Conservation (phyloP, 331 rosid genomes). For the Stylosanthes scabra region DNA sequence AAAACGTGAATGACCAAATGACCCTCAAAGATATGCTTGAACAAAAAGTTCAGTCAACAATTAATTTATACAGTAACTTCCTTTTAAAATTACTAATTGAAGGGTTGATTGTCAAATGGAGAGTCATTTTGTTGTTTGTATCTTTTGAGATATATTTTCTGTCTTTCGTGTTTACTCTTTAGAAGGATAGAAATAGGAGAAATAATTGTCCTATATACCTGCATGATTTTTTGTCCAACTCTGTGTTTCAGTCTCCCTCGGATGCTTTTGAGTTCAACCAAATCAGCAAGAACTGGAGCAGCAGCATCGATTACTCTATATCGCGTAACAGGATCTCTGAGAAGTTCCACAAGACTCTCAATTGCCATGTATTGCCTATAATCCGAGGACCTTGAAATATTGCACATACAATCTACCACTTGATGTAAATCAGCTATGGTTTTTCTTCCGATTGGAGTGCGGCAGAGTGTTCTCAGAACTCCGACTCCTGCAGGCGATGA, state of each 20-base stretch:
- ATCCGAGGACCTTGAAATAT: conserved; percentile 72
- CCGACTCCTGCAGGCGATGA: conserved; percentile 63
- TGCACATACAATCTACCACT: conserved; percentile 52
- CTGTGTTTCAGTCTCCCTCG: conserved; percentile 28
- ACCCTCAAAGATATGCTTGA: too few species aligned
- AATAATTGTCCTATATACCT: too few species aligned
- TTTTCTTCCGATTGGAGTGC: conserved; percentile 55
- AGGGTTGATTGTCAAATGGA: too few species aligned
- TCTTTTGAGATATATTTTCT: too few species aligned
- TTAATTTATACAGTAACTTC: too few species aligned
- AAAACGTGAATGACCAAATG: too few species aligned
- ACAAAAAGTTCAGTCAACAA: too few species aligned
- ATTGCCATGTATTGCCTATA: conserved; percentile 62
- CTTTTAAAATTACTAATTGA: too few species aligned
- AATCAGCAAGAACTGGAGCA: conserved; percentile 61
- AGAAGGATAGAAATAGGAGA: too few species aligned
- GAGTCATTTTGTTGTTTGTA: too few species aligned
- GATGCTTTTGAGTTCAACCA: conserved; percentile 57
- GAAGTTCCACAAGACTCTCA: conserved; percentile 64
- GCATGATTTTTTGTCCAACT: background rate
- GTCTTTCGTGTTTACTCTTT: too few species aligned
- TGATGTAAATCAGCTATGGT: conserved; percentile 40
- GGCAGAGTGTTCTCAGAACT: conserved; percentile 55
- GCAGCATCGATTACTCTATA: conserved; percentile 49
- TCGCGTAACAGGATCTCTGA: conserved; percentile 63